Evolutionary conservation across 345 rosid species (phyloP).

Genomic region (Gossypium sturtianum): DNA sequence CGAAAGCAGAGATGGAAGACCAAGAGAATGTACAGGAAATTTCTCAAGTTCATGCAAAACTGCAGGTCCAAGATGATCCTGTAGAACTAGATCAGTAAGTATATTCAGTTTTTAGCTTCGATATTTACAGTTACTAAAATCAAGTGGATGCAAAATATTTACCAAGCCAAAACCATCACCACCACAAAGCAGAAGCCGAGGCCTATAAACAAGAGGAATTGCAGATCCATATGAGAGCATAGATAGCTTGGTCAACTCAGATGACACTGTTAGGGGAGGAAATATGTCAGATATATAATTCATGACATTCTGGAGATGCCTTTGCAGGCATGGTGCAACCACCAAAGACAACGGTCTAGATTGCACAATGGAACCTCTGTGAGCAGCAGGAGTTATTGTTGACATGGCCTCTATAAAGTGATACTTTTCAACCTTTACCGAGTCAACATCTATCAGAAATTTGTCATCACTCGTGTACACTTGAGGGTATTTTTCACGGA

Average conservation of each 20-base stretch:
- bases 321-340: slow-evolving; percentile 83
- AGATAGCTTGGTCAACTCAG: slow-evolving; percentile 79
- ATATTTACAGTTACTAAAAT: slow-evolving; percentile 14
- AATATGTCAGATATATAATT: slow-evolving; percentile 60
- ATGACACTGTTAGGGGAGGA: slow-evolving; percentile 59
- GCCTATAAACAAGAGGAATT: slow-evolving; percentile 92
- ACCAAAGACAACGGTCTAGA: slow-evolving; percentile 92
- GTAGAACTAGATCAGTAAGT: slow-evolving; percentile 74
- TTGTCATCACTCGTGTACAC: slow-evolving; percentile 98
- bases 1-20: slow-evolving; percentile 95
- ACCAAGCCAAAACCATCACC: slow-evolving; percentile 95
- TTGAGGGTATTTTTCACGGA: slow-evolving; percentile 98
- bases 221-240: slow-evolving; percentile 93
- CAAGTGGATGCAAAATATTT: slow-evolving; percentile 36
- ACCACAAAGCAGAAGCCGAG: slow-evolving; percentile 82
- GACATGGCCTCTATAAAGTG: slow-evolving; percentile 97
- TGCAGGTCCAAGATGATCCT: slow-evolving; percentile 99
- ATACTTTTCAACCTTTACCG: slow-evolving; percentile 77
- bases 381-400: slow-evolving; percentile 97
- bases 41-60: slow-evolving; percentile 93
- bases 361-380: slow-evolving; percentile 92
- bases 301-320: slow-evolving; percentile 82
- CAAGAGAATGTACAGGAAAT: slow-evolving; percentile 93
- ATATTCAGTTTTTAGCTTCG: slow-evolving; percentile 38
- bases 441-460: slow-evolving; percentile 86